Base-by-base conservation (phyloP, 2,329 filamentous ascomycete species). In the Grosmannia huntii region DNA sequence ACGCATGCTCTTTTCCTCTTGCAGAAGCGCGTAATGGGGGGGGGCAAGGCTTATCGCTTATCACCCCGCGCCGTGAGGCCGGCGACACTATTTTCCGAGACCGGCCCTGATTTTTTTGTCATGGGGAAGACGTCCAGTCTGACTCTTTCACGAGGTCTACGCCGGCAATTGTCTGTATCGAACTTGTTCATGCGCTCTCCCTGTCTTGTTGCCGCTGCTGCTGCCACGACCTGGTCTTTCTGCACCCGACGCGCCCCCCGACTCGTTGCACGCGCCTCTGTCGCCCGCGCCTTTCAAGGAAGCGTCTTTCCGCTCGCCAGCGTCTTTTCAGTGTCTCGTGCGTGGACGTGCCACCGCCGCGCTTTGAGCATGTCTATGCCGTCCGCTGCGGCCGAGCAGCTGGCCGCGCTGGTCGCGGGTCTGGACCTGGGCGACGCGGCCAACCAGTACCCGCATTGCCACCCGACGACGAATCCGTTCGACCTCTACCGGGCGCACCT, bases 401-500 rank as follows among this genome's bases (percentile, higher is more conserved):
- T 73, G 44, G 63, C 66, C 33, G 64, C 66, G 58, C 66, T 69
- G 60, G 68, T 72, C 63, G 65, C 67, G 57, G 68, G 68, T 64
- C 66, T 74, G 56, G 60, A 66, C 59, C 66, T 74, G 56, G 66
- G 67, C 55, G 67, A 69, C 56, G 64, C 72, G 61, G 62, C 69
- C 53, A 68, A 72, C 56, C 69, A 68, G 60, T 84, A 76, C 67
- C 77, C 82, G 46, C 76, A 76, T 67, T 82, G 78, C 65, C 76
- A 85, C 67, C 87, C 87, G 58, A 78, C 85, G 33, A 73, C 80
- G 65, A 94, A 94, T 73, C 85, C 87, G 4, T 76, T 88, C 66
- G 89, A 94, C 67, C 78, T 92, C 61, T 95, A 90, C 77, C 81
- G 89, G 60, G 82, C 84, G 44, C 86, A 91, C 69, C 81, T 95